phyloP scores from a whole-genome alignment of 768 basidiomycete species.

The Neoboletus magnificus region DNA sequence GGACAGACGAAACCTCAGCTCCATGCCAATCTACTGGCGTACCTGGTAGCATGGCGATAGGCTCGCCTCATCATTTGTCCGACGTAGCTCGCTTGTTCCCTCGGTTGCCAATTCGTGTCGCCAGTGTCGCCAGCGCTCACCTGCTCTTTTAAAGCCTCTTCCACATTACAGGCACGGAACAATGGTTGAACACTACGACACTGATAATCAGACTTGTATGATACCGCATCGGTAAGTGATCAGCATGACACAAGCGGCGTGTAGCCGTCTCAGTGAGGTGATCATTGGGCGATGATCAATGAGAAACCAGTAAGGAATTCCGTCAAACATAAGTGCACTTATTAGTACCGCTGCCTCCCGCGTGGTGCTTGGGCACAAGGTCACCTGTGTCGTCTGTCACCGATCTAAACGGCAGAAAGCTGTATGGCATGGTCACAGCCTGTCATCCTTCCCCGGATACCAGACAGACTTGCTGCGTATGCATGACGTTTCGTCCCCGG shows the following conservation, averaged over 20 bases:
- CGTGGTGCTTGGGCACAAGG: neutral
- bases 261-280: neutral
- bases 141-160: neutral
- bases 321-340: neutral
- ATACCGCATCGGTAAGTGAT: neutral
- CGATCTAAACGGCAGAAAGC: neutral
- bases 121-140: neutral
- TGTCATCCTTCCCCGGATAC: neutral
- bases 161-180: neutral
- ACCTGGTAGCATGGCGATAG: neutral
- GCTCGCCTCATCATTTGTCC: constrained; percentile 15
- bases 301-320: neutral
- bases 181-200: neutral
- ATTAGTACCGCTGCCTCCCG: neutral
- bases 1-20: neutral
- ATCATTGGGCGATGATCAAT: neutral
- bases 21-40: neutral
- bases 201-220: neutral
- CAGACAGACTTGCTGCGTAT: neutral
- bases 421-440: neutral
- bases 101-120: neutral
- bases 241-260: neutral
- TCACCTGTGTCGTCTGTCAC: neutral
- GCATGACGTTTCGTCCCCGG: neutral
- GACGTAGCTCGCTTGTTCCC: neutral